Conservation (phyloP, 257 asterid genomes). For the Nicotiana tabacum region DNA sequence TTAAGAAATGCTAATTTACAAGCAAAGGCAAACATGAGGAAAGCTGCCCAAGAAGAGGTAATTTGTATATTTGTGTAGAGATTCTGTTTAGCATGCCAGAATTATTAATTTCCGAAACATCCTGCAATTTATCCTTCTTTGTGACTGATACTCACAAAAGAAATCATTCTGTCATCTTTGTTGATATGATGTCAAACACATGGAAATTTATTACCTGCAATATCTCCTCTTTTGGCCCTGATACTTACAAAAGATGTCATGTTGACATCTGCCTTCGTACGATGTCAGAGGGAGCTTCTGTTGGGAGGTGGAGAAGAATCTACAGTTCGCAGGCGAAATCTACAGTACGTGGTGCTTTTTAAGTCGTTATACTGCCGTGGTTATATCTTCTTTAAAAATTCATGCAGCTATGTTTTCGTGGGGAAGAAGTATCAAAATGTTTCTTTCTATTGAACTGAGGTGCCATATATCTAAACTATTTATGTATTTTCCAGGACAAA, state of each 20-base stretch:
- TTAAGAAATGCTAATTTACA: constrained; percentile 80
- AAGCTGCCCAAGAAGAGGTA: constrained; percentile 88
- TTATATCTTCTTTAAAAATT: not conserved
- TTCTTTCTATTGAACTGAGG: not conserved
- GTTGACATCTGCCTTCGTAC: constrained; percentile 14
- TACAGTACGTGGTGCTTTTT: constrained; percentile 51
- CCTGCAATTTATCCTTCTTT: not conserved
- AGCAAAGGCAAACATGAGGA: constrained; percentile 81
- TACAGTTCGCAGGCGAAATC: constrained; percentile 76
- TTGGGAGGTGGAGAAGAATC: constrained; percentile 98
- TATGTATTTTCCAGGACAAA: constrained; percentile 53
- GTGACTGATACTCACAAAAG: not conserved
- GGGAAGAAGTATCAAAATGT: not conserved
- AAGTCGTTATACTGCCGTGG: not conserved
- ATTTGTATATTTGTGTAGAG: constrained; percentile 8
- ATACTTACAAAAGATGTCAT: not conserved
- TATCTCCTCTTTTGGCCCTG: not conserved
- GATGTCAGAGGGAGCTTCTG: constrained; percentile 79
- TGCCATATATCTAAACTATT: not conserved
- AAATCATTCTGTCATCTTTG: not conserved
- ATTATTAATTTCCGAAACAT: not conserved
- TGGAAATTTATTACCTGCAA: not conserved
- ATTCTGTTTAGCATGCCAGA: not conserved
- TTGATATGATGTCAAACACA: not conserved
- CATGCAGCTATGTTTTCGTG: not conserved